Base-by-base conservation (phyloP, 1,284 basidiomycete genomes). In the Apiotrichum porosum region DNA sequence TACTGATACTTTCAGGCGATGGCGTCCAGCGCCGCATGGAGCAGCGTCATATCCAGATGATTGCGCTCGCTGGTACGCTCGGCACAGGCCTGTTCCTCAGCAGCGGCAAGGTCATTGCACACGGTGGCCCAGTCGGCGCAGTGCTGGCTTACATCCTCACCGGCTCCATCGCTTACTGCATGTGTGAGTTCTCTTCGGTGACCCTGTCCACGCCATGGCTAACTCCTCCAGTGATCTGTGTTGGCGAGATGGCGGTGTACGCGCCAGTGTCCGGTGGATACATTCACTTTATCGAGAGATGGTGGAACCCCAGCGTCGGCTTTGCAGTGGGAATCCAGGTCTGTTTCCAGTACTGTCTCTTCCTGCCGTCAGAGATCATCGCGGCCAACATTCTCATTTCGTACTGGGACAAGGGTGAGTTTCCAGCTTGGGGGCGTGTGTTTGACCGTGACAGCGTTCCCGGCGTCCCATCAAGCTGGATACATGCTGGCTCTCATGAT, bases 1-100 rank as follows among this genome's bases (percentile, higher is more conserved):
- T 54, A 35, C 45, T 52, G 49, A 15, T 6, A 21, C 34, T n/a
- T 23, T 12, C 44, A 56, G 52, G 52, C 40, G 59, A 61, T 38
- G 59, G 59, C 26, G 56, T 58, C 13, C 49, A 54, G 24, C 51
- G 59, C 24, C 44, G 54, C 10, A 62, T 64, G 60, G 49, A 60
- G 42, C 62, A 64, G 47, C 50, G 62, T 15, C 62, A 65, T 46
- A 56, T 65, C 17, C 62, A 65, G 47, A 65, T 65, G 61, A 61
- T 60, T 21, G 61, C 49, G 6, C 41, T 61, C 10, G 48, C 58
- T 0, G 64, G 63, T 18, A 62, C 64, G 1, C 56, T 68, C 40
- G 65, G 63, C 30, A 87, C 85, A 2, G 86, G 86, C 65, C 77
- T 88, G 18, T 91, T 91, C 76, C 77, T 90, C 34, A 86, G 86